These are phyloP conservation scores for Picea engelmannii DNA, from an alignment of 83 land plant species.

Conservation along the genomic window DNA sequence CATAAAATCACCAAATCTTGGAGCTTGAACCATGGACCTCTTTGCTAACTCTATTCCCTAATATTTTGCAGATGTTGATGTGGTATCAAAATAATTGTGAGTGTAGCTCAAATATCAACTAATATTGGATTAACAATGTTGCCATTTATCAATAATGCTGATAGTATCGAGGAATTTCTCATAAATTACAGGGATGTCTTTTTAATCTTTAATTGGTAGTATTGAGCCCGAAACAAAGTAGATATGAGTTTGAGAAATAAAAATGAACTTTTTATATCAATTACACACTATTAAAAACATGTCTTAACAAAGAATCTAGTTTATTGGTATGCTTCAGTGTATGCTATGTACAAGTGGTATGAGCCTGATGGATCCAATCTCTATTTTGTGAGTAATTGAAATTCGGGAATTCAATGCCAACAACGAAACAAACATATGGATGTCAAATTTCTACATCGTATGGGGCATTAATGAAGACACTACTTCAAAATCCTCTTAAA, in stretches of 20 bases:
- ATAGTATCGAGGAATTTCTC: background rate
- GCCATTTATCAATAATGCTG: slow-evolving; percentile 2
- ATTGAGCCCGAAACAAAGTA: too few relatives aligned
- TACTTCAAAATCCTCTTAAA: too few relatives aligned
- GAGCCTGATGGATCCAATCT: background rate
- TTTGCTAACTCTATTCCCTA: slow-evolving; percentile 1
- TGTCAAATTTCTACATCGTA: too few relatives aligned
- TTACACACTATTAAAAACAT: background rate
- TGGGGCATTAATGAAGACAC: too few relatives aligned
- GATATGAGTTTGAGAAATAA: too few relatives aligned
- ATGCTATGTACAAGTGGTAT: background rate
- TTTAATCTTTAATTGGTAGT: too few relatives aligned
- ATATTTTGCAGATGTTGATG: slow-evolving; percentile 18
- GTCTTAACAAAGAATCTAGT: background rate
- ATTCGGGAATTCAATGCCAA: too few relatives aligned
- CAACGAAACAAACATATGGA: too few relatives aligned
- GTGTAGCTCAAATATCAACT: background rate
- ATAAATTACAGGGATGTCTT: too few relatives aligned
- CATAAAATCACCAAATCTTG: background rate
- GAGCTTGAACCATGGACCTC: background rate
- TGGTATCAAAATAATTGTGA: slow-evolving; percentile 15
- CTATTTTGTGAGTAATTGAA: background rate
- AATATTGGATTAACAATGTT: background rate
- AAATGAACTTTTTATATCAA: background rate
- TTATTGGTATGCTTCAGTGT: background rate